phyloP scores from a whole-genome alignment of 345 rosid genomes.

The Hibiscus tridactylites region DNA sequence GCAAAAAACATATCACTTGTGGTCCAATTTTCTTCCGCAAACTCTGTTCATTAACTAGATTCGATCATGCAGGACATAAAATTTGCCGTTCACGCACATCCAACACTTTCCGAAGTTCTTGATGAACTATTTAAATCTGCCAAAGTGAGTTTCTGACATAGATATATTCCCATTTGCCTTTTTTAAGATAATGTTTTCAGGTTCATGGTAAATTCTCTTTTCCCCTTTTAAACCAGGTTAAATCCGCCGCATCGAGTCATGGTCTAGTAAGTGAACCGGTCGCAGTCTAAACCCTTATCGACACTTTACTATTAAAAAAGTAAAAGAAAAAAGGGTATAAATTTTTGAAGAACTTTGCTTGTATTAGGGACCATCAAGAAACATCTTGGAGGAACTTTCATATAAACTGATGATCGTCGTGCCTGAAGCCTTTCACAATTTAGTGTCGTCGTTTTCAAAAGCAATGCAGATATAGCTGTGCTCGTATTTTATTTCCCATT shows the following conservation, averaged over 20 bases:
- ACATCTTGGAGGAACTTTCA: background rate
- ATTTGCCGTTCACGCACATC: conserved; percentile 96
- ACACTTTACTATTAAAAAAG: background rate
- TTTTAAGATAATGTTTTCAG: background rate
- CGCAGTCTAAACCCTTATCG: conserved; percentile 37
- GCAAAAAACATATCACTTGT: background rate
- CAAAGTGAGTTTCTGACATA: conserved; percentile 48
- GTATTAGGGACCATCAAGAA: conserved; percentile 25
- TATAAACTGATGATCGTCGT: background rate
- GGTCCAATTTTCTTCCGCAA: background rate
- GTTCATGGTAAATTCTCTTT: background rate
- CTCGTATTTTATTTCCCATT: background rate
- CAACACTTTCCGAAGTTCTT: conserved; percentile 89
- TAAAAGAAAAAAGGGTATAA: background rate
- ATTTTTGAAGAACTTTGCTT: conserved; percentile 34
- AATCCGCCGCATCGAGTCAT: conserved; percentile 19
- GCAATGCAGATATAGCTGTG: background rate
- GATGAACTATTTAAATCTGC: conserved; percentile 94
- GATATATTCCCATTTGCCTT: background rate
- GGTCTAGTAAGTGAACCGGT: conserved; percentile 53
- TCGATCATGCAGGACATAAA: conserved; percentile 60
- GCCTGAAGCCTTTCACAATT: background rate
- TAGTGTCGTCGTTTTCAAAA: conserved; percentile 1
- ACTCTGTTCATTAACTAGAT: background rate
- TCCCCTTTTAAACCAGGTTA: conserved; percentile 35